A percentile compares a stretch with the other conserved stretches of the same genome.
phyloP scores from a whole-genome alignment of 2,329 filamentous ascomycete species.

The Colletotrichum ledebouriae region DNA sequence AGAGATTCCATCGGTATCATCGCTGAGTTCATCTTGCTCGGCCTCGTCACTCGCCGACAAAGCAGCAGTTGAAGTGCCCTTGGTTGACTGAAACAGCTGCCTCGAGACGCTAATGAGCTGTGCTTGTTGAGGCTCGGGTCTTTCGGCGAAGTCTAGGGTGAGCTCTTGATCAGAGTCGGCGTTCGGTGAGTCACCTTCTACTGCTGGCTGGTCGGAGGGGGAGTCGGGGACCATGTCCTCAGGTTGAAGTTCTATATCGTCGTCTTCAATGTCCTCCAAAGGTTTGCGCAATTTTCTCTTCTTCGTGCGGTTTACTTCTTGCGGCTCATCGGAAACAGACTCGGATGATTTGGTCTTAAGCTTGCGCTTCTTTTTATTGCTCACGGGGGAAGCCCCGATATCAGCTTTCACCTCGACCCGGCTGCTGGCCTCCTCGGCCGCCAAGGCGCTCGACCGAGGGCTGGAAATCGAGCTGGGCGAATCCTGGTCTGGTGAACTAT shows the following conservation, averaged over 20 bases:
- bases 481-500: neutral
- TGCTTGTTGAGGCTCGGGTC: slow-evolving; percentile 22
- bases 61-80: slow-evolving; percentile 2
- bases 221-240: slow-evolving; percentile 24
- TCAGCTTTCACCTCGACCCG: slow-evolving; percentile 6
- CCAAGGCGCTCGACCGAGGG: slow-evolving; percentile 11
- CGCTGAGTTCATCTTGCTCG: slow-evolving; percentile 4
- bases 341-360: neutral
- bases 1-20: neutral
- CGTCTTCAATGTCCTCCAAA: slow-evolving; percentile 26
- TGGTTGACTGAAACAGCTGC: slow-evolving; percentile 26
- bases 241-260: slow-evolving; percentile 13
- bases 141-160: slow-evolving; percentile 6
- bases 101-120: slow-evolving; percentile 28
- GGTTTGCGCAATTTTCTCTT: slow-evolving; percentile 32
- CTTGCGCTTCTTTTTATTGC: slow-evolving; percentile 29
- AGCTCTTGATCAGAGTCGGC: slow-evolving; percentile 13
- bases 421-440: slow-evolving; percentile 9
- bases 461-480: slow-evolving; percentile 17
- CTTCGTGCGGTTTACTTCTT: slow-evolving; percentile 12
- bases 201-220: neutral
- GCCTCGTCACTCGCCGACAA: slow-evolving; percentile 6
- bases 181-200: neutral
- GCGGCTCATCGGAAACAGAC: neutral
- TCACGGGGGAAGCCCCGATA: neutral